Conservation (phyloP, 1,284 basidiomycete genomes). For the Apiotrichum mycotoxinovorans region DNA sequence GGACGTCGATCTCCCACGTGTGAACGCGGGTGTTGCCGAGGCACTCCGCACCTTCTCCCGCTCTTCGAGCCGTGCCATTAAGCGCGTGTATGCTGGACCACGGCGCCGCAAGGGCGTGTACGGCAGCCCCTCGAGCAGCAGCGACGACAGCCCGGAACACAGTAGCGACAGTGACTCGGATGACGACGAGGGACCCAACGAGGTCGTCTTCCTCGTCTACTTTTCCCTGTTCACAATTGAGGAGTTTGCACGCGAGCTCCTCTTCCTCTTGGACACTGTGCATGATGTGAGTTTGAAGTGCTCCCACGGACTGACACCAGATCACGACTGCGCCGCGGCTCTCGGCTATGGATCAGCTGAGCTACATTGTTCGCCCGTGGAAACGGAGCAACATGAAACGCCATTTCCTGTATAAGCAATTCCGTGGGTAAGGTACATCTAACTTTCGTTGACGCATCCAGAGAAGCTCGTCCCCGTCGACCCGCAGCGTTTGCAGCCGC, state of each 20-base stretch:
- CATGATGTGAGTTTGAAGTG: conserved; percentile 52
- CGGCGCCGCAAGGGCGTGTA: conserved; percentile 30
- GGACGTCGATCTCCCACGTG: conserved; percentile 57
- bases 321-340: conserved; percentile 30
- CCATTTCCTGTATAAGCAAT: conserved; percentile 38
- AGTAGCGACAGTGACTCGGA: conserved; percentile 18
- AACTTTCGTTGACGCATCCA: no score
- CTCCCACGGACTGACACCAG: conserved; percentile 16
- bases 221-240: conserved; percentile 92
- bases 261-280: conserved; percentile 76
- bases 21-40: conserved; percentile 64
- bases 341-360: conserved; percentile 33
- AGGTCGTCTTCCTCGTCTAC: conserved; percentile 75
- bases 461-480: conserved; percentile 63
- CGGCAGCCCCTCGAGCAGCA: conserved; percentile 6
- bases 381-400: not conserved
- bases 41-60: conserved; percentile 63
- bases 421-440: conserved; percentile 29
- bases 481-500: conserved; percentile 59
- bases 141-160: conserved; percentile 24
- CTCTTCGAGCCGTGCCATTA: conserved; percentile 70
- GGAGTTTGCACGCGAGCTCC: conserved; percentile 79
- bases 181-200: conserved; percentile 43
- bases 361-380: conserved; percentile 23
- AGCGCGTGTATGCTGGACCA: conserved; percentile 65